Conservation (phyloP, 2,329 filamentous ascomycete species). For the Aspergillus cejpii region DNA sequence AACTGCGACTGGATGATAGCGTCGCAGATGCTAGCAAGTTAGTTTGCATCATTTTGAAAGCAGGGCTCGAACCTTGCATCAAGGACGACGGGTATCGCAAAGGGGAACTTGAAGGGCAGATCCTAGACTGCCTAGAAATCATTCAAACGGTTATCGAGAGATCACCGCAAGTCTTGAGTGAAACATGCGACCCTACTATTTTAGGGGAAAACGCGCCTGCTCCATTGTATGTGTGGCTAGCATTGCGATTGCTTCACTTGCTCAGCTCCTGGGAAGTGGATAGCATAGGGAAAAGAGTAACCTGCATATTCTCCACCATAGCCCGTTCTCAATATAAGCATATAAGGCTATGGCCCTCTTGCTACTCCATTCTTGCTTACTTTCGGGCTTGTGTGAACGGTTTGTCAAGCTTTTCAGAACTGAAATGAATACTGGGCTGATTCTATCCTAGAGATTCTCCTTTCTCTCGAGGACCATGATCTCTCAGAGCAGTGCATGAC, state of each 20-base stretch:
- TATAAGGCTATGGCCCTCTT: constrained; percentile 25
- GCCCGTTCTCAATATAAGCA: constrained; percentile 29
- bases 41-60: constrained; percentile 74
- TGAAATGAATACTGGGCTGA: constrained; percentile 12
- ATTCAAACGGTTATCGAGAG: constrained; percentile 68
- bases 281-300: constrained; percentile 37
- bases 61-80: constrained; percentile 57
- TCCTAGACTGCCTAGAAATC: constrained; percentile 67
- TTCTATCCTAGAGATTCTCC: constrained; percentile 39
- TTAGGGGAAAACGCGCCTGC: constrained; percentile 43
- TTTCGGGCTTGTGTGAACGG: constrained; percentile 34
- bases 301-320: constrained; percentile 30
- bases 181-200: constrained; percentile 57
- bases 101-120: constrained; percentile 34
- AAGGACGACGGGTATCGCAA: constrained; percentile 58
- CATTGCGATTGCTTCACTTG: constrained; percentile 48
- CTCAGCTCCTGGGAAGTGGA: constrained; percentile 39
- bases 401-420: constrained; percentile 22
- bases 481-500: constrained; percentile 6
- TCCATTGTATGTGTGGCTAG: constrained; percentile 50
- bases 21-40: constrained; percentile 75
- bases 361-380: constrained; percentile 27
- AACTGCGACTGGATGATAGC: constrained; percentile 54
- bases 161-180: constrained; percentile 60
- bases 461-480: constrained; percentile 35